Evolutionary conservation across 2,329 filamentous ascomycete species (phyloP), one percentile per base, ranked within the genome.

Genomic region (Penicillium nordicum): DNA sequence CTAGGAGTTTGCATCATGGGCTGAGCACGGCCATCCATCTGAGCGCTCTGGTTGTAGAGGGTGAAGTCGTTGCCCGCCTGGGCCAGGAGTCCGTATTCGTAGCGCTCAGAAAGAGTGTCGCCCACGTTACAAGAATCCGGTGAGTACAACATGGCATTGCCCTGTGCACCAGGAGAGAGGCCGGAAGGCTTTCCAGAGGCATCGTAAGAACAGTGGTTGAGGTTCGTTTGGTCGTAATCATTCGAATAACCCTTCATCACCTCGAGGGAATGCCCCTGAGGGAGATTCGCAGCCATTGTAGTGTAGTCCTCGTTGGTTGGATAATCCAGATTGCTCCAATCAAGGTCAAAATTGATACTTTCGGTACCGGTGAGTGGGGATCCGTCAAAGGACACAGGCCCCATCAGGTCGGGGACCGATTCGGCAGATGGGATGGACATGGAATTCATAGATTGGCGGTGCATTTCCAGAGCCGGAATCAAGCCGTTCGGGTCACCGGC

Each of bases 121-220:
- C 68, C 68, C 3, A 63, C 52, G 8, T 62, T 49, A 36, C 57
- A 61, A 1, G 63, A 65, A 21, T 61, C 53, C 3, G 69, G 68
- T 2, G 69, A 67, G 48, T 67, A 72, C 12, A 72, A 60, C 66
- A 69, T 69, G 10, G 67, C 36, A 30, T 68, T 66, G 9, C 63
- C 67, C 53, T 69, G 68, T 1, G 63, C 67, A 10, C 57, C 57
- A 5, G 67, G 65, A 5, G 69, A 68, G 11, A 71, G 57, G 34
- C 61, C 65, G 6, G 62, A 42, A 29, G 63, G 44, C 34, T 66
- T 65, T 21, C 34, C 29, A 3, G 57, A 53, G 14, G 55, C 48
- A 16, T 54, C 57, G 14, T 59, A 55, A 25, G 60, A 41, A 30
- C 25, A 50, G 29, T 61, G 56, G 27, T 60, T 58, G 40, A 50